These are phyloP conservation scores for Coemansia sp. DNA, from an alignment of 192 early-diverging fungal genomes.

Conservation along the genomic window DNA sequence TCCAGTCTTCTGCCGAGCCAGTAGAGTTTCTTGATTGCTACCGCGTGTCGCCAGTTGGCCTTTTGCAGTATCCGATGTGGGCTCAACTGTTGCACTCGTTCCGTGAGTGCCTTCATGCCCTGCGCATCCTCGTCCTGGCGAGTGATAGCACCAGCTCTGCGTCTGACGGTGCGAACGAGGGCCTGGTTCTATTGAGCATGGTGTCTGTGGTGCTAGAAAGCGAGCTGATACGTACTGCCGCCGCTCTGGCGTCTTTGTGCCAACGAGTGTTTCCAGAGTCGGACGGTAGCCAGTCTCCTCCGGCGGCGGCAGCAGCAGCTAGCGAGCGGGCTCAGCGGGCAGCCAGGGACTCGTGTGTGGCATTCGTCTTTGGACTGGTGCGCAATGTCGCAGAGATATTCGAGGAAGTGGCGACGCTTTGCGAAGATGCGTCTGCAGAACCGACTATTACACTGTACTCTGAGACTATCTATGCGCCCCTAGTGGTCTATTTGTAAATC, in stretches of 20 bases:
- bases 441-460: conserved; percentile 30
- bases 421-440: conserved; percentile 28
- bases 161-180: conserved; percentile 5
- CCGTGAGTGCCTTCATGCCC: conserved; percentile 44
- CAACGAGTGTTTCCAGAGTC: not conserved
- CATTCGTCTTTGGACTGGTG: conserved; percentile 51
- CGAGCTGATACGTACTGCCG: conserved; percentile 36
- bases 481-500: conserved; percentile 23
- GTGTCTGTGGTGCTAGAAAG: conserved; percentile 42
- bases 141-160: conserved; percentile 21
- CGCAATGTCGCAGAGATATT: conserved; percentile 49
- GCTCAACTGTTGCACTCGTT: conserved; percentile 43
- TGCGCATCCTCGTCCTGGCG: conserved; percentile 51
- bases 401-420: conserved; percentile 43
- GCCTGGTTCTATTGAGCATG: conserved; percentile 36
- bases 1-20: not conserved
- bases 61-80: conserved; percentile 50
- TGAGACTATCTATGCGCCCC: conserved; percentile 15
- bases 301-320: not conserved
- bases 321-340: not conserved
- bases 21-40: conserved; percentile 29
- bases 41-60: conserved; percentile 47
- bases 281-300: not conserved
- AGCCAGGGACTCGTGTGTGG: conserved; percentile 27
- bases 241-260: conserved; percentile 26